A percentile compares a stretch with the other conserved stretches of the same genome.
Conservation (phyloP, 2,329 filamentous ascomycete species). For the Trichophaea hybrida region DNA sequence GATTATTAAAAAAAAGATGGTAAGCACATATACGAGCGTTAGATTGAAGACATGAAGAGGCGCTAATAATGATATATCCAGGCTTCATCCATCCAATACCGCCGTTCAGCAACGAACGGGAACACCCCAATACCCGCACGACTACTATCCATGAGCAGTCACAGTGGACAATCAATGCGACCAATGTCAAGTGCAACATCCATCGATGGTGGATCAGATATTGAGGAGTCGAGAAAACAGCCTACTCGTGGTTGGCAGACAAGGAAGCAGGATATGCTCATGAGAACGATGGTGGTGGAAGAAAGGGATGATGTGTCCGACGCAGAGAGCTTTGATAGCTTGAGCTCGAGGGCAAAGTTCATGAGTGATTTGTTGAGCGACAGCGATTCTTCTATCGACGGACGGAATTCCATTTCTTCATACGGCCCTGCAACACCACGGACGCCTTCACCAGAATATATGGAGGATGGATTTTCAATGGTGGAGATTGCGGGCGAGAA, state of each 20-base stretch:
- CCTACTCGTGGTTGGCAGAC: slow-evolving; percentile 18
- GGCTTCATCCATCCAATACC: neutral
- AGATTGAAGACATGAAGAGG: neutral
- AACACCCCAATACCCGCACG: neutral
- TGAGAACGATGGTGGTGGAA: slow-evolving; percentile 14
- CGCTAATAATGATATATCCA: neutral
- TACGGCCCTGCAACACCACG: slow-evolving; percentile 70
- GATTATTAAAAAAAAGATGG: neutral
- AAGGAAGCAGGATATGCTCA: slow-evolving; percentile 17
- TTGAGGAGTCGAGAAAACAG: slow-evolving; percentile 21
- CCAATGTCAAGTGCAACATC: slow-evolving; percentile 27
- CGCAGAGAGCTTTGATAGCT: slow-evolving; percentile 22
- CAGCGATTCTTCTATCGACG: slow-evolving; percentile 24
- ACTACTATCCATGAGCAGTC: neutral
- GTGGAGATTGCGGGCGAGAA: slow-evolving; percentile 44
- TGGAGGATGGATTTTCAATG: slow-evolving; percentile 42
- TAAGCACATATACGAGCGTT: neutral
- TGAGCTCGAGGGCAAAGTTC: slow-evolving; percentile 24
- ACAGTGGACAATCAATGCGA: slow-evolving; percentile 4
- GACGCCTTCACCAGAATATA: slow-evolving; percentile 33
- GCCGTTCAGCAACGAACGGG: neutral
- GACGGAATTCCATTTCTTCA: slow-evolving; percentile 46
- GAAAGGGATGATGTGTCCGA: slow-evolving; percentile 20
- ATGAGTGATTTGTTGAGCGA: slow-evolving; percentile 27
- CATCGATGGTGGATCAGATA: slow-evolving; percentile 26